These are phyloP conservation scores for Bacterosira constricta DNA, from an alignment of 108 stramenopile genomes.

Conservation along the genomic window DNA sequence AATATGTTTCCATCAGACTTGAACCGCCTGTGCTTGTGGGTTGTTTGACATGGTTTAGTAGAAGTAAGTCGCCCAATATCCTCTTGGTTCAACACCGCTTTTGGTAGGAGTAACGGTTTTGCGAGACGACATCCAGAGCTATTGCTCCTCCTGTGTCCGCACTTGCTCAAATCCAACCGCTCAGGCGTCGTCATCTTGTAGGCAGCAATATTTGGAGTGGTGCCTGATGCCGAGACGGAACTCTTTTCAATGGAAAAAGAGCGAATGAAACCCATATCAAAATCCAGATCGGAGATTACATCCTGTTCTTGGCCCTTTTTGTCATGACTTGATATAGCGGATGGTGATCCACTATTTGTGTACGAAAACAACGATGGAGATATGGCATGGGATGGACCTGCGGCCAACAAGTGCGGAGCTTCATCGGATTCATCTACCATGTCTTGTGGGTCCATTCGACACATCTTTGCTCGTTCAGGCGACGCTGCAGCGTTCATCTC, in stretches of 20 bases:
- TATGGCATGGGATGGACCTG: not conserved
- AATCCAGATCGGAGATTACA: constrained; percentile 16
- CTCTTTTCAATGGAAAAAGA: not conserved
- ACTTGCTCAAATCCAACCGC: not conserved
- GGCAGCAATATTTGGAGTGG: not conserved
- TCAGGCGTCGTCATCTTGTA: not conserved
- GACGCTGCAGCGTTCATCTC: not conserved
- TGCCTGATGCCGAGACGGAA: not conserved
- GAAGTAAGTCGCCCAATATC: no score
- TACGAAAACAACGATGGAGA: constrained; percentile 23
- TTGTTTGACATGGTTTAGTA: no score
- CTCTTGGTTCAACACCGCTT: no score
- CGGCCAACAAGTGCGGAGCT: not conserved
- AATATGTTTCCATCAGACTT: no score
- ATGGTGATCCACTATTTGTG: constrained; percentile 22
- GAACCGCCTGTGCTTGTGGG: no score
- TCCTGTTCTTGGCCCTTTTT: not conserved
- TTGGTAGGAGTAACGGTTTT: no score
- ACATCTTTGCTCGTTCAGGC: not conserved
- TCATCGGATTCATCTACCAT: not conserved
- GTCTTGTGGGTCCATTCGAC: not conserved
- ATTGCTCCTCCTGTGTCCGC: no score
- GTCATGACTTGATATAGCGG: constrained; percentile 2
- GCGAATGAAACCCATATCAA: constrained; percentile 9
- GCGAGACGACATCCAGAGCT: no score